Base-by-base conservation (phyloP, 768 basidiomycete genomes). In the Naganishia onofrii region DNA sequence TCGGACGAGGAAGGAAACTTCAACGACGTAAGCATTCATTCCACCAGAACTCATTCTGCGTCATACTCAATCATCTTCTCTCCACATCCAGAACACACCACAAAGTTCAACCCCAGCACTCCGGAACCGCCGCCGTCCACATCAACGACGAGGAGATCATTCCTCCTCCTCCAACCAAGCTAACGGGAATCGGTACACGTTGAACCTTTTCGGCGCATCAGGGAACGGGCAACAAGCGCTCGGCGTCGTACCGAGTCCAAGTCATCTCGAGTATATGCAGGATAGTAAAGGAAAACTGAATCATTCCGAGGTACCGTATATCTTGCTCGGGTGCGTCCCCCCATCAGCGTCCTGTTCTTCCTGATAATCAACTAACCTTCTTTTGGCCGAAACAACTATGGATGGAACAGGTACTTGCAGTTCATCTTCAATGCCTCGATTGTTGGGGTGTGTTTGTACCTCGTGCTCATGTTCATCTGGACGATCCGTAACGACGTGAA, bases 401-500 rank as follows among this genome's bases (percentile, higher is more conserved):
- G 52, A 31, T 71, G n/a, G n/a, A n/a, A n/a, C n/a, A 91, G 91
- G 71, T 98, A 98, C 81, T 83, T 95, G 26, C 95, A 98, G 79
- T 92, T 98, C 82, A 87, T 91, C 81, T 96, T 96, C 84, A 96
- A 97, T 81, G 82, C 91, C 28, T 88, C 90, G 7, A 85, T 97
- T 44, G 87, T 93, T 57, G 75, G 91, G 48, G 83, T 94, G 57
- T 90, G 91, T 76, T 82, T 99, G 72, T 96, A 93, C 78, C 84
- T 97, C 70, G 83, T 89, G 54, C 82, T 93, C 56, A 88, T 90
- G 78, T 93, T 94, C 82, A 88, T 98, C 76, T 83, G 90, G 70
- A 93, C 93, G 10, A 88, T 99, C 38, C 90, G 92, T 75, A 86
- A 87, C 66, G 95, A 99, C 78, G 93, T 99, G 28, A 87, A 89